Conservation (phyloP, 495 filamentous ascomycete species). For the Xylaria cubensis region DNA sequence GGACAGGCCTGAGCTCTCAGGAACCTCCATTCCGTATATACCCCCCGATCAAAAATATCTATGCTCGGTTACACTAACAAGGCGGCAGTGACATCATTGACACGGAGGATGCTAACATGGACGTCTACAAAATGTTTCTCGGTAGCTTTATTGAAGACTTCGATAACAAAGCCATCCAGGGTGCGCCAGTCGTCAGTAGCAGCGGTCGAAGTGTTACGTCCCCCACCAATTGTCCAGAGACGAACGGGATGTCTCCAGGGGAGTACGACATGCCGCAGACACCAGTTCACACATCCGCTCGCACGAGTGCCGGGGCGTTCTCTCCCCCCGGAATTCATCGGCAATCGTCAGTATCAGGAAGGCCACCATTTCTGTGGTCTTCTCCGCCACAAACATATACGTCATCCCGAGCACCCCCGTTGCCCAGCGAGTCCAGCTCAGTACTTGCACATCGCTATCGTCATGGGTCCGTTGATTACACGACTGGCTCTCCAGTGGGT, state of each 20-base stretch:
- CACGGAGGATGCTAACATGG: slow-evolving; percentile 36
- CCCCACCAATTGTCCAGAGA: slow-evolving; percentile 3
- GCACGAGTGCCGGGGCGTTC: background rate
- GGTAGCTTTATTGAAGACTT: slow-evolving; percentile 35
- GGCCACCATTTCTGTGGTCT: background rate
- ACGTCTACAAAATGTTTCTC: slow-evolving; percentile 48
- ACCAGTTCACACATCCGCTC: background rate
- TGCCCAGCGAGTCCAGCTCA: background rate
- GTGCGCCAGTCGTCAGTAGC: slow-evolving; percentile 6
- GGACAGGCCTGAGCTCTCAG: slow-evolving; percentile 6
- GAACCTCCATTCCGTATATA: slow-evolving; percentile 28
- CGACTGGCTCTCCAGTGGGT: background rate
- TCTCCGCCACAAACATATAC: background rate
- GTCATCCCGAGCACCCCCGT: background rate
- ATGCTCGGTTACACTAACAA: slow-evolving; percentile 11
- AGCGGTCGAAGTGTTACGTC: background rate
- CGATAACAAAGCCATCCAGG: slow-evolving; percentile 27
- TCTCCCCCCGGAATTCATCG: background rate
- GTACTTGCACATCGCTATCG: background rate
- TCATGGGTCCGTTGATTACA: background rate
- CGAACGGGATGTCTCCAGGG: background rate
- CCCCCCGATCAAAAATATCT: background rate
- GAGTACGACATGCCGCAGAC: slow-evolving; percentile 11
- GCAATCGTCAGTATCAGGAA: background rate
- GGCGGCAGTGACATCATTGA: slow-evolving; percentile 43